Evolutionary conservation across 1,139 yeast genomes (phyloP).

Genomic region (Hyphopichia wangnamkhiaoensis): DNA sequence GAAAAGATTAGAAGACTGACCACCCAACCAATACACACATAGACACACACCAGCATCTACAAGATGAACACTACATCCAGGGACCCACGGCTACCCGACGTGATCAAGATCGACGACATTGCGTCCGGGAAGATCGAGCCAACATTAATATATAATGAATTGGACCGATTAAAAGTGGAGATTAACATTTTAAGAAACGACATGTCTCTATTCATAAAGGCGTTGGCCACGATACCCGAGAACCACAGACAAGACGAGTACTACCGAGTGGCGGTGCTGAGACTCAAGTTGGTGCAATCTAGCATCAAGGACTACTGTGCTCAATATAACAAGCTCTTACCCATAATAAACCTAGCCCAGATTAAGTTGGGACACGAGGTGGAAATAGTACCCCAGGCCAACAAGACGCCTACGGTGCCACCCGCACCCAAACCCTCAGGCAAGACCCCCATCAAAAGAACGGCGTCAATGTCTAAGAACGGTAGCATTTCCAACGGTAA

Average conservation of each 20-base stretch:
- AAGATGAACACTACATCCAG: slow-evolving; percentile 6
- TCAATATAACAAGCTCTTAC: slow-evolving; percentile 47
- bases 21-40: background rate
- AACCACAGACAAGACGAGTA: slow-evolving; percentile 41
- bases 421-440: slow-evolving; percentile 2
- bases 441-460: background rate
- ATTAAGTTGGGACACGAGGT: slow-evolving; percentile 50
- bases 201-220: slow-evolving; percentile 40
- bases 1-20: too few relatives aligned
- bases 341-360: slow-evolving; percentile 53
- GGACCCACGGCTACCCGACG: slow-evolving; percentile 30
- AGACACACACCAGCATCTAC: background rate
- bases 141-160: slow-evolving; percentile 35
- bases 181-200: slow-evolving; percentile 46
- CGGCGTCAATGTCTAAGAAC: slow-evolving; percentile 1
- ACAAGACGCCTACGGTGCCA: slow-evolving; percentile 4
- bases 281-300: slow-evolving; percentile 36
- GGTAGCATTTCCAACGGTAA: slow-evolving; percentile 2
- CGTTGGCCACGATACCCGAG: slow-evolving; percentile 40
- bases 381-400: slow-evolving; percentile 27
- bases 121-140: slow-evolving; percentile 47
- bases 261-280: slow-evolving; percentile 27
- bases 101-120: slow-evolving; percentile 48
- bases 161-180: slow-evolving; percentile 45
- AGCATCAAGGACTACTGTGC: slow-evolving; percentile 45